These are phyloP conservation scores for Bipolaris victoriae DNA, from an alignment of 2,329 filamentous ascomycete species.

Conservation along the genomic window DNA sequence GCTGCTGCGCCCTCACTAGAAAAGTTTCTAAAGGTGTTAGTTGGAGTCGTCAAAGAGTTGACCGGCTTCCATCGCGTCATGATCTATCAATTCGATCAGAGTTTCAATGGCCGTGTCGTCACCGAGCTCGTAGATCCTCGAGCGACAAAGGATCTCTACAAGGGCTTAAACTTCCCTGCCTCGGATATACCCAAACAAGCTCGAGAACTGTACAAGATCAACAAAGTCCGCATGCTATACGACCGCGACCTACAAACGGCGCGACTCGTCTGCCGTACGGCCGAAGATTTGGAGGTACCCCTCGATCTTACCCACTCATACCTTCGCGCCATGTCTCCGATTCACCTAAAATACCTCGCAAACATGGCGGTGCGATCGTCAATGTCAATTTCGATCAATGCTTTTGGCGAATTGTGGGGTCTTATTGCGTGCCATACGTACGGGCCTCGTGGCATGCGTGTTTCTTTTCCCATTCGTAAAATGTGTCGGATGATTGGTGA, in stretches of 20 bases:
- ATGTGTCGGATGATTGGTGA: slow-evolving; percentile 90
- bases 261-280: slow-evolving; percentile 77
- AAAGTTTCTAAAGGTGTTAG: slow-evolving; percentile 77
- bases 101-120: slow-evolving; percentile 85
- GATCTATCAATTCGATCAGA: slow-evolving; percentile 87
- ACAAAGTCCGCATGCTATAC: slow-evolving; percentile 86
- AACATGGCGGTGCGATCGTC: slow-evolving; percentile 94
- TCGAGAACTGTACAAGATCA: slow-evolving; percentile 86
- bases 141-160: slow-evolving; percentile 81
- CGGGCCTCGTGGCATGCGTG: slow-evolving; percentile 78
- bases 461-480: slow-evolving; percentile 88
- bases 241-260: slow-evolving; percentile 82
- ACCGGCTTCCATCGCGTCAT: slow-evolving; percentile 92
- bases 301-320: slow-evolving; percentile 86
- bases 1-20: slow-evolving; percentile 73
- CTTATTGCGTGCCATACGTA: slow-evolving; percentile 87
- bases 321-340: slow-evolving; percentile 86
- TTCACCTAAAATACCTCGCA: slow-evolving; percentile 82
- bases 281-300: slow-evolving; percentile 74
- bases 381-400: slow-evolving; percentile 93
- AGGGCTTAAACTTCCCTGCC: slow-evolving; percentile 86
- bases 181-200: slow-evolving; percentile 86
- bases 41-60: slow-evolving; percentile 85
- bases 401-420: slow-evolving; percentile 85
- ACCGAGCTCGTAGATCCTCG: slow-evolving; percentile 83